These are phyloP conservation scores for Stropharia rugosoannulata DNA, from an alignment of 768 basidiomycete genomes.

Conservation along the genomic window DNA sequence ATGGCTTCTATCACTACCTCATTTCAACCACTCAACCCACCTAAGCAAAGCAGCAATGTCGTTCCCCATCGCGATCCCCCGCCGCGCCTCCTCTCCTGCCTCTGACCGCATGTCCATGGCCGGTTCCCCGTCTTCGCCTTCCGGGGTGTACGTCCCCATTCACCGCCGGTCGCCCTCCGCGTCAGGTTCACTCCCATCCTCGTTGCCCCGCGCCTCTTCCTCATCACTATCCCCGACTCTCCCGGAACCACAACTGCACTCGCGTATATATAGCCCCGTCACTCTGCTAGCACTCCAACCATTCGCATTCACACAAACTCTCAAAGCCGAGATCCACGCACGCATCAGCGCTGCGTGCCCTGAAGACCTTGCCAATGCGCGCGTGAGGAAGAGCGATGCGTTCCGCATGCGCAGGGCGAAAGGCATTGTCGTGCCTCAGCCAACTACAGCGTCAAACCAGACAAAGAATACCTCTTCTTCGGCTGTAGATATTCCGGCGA, in stretches of 20 bases:
- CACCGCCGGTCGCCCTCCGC: background rate
- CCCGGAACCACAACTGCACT: background rate
- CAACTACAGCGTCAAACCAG: no score
- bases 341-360: constrained; percentile 1
- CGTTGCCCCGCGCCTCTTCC: background rate
- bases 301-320: background rate
- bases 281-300: background rate
- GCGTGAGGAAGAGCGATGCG: background rate
- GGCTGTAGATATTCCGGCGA: no score
- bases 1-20: no score
- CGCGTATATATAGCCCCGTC: background rate
- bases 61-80: constrained; percentile 2
- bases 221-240: background rate
- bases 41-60: background rate
- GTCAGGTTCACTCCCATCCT: background rate
- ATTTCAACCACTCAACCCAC: no score
- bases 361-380: background rate
- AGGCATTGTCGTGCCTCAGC: no score
- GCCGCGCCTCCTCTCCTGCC: background rate
- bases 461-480: no score
- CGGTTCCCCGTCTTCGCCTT: background rate
- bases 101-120: background rate
- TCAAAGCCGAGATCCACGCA: background rate
- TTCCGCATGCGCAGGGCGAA: background rate
- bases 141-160: background rate